phyloP scores from a whole-genome alignment of 2,329 filamentous ascomycete species.

The Fusarium clavum region DNA sequence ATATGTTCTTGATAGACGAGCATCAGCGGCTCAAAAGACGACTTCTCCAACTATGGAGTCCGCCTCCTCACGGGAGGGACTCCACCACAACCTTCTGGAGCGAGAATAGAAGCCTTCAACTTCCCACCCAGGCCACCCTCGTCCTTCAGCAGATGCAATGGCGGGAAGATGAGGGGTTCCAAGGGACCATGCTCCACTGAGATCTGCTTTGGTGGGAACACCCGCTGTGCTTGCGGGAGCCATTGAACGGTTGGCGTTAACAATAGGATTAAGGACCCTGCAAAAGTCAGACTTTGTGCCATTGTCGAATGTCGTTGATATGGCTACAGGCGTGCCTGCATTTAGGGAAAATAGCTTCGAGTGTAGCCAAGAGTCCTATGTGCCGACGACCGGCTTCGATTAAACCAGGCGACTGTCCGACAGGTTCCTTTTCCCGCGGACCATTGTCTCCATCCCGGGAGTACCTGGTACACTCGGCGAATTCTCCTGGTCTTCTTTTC shows the following conservation, averaged over 20 bases:
- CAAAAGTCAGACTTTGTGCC: constrained; percentile 16
- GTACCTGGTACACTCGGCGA: constrained; percentile 35
- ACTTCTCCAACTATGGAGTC: constrained; percentile 46
- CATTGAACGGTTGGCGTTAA: constrained; percentile 44
- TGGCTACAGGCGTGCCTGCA: constrained; percentile 29
- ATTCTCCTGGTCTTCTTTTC: constrained; percentile 29
- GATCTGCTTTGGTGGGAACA: constrained; percentile 47
- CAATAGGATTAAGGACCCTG: constrained; percentile 40
- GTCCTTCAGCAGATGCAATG: constrained; percentile 44
- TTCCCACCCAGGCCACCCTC: constrained; percentile 43
- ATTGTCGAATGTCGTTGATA: background rate
- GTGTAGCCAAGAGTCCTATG: constrained; percentile 19
- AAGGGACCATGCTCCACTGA: constrained; percentile 45
- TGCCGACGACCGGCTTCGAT: constrained; percentile 28
- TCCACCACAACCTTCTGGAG: constrained; percentile 48
- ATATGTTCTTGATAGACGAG: constrained; percentile 33
- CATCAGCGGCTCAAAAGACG: constrained; percentile 45
- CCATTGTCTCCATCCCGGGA: constrained; percentile 17
- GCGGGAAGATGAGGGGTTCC: constrained; percentile 47
- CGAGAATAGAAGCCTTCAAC: constrained; percentile 46
- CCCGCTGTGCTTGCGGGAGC: constrained; percentile 45
- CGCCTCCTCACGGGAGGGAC: constrained; percentile 47
- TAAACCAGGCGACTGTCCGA: constrained; percentile 25
- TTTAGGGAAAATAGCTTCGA: constrained; percentile 23
- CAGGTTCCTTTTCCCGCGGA: constrained; percentile 31